phyloP scores from a whole-genome alignment of 2,329 filamentous ascomycete species.

The Cucurbitaria berberidis region DNA sequence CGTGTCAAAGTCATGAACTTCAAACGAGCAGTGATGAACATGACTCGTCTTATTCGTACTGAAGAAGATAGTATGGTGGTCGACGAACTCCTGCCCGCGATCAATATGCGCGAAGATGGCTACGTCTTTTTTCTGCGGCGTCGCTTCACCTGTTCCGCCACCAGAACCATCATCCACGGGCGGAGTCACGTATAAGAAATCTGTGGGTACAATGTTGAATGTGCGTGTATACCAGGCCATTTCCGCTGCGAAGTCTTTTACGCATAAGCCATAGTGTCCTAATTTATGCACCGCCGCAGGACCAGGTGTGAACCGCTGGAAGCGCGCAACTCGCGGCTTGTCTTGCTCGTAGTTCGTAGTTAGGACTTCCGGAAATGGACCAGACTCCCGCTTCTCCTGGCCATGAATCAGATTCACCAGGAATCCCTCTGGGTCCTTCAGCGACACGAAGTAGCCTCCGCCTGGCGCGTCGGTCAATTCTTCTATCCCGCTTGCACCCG shows the following conservation, averaged over 20 bases:
- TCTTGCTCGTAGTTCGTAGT: slow-evolving; percentile 50
- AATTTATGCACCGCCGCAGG: slow-evolving; percentile 59
- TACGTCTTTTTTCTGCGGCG: slow-evolving; percentile 49
- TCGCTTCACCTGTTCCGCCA: too few relatives aligned
- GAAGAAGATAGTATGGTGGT: slow-evolving; percentile 65
- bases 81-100: slow-evolving; percentile 55
- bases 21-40: slow-evolving; percentile 72
- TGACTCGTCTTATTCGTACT: slow-evolving; percentile 51
- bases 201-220: slow-evolving; percentile 57
- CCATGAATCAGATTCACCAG: slow-evolving; percentile 65
- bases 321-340: slow-evolving; percentile 57
- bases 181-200: slow-evolving; percentile 50
- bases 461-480: slow-evolving; percentile 60
- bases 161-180: slow-evolving; percentile 5
- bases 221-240: slow-evolving; percentile 54
- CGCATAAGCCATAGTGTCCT: slow-evolving; percentile 56
- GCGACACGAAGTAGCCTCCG: slow-evolving; percentile 57
- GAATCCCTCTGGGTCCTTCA: slow-evolving; percentile 59
- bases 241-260: slow-evolving; percentile 46
- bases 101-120: slow-evolving; percentile 63
- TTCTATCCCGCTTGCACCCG: slow-evolving; percentile 56
- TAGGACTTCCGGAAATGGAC: slow-evolving; percentile 57
- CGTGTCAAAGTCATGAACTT: slow-evolving; percentile 73
- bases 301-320: slow-evolving; percentile 60
- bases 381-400: slow-evolving; percentile 55